Conservation (phyloP, 1,139 yeast species). For the Geotrichum reessii region DNA sequence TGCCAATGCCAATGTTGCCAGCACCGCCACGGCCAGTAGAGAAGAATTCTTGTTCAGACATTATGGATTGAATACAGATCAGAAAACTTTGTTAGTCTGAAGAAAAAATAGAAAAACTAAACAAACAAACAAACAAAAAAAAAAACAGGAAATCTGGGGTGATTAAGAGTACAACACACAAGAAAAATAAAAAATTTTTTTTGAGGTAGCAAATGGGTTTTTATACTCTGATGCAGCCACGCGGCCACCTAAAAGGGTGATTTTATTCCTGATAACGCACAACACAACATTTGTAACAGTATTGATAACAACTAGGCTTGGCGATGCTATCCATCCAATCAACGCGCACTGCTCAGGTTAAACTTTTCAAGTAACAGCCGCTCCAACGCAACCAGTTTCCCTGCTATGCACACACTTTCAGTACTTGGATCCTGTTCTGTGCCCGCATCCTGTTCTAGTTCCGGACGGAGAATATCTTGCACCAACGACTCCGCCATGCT, state of each 20-base stretch:
- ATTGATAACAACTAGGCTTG: not conserved
- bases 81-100: not conserved
- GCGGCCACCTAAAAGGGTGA: not conserved
- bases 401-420: not conserved
- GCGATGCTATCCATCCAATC: not conserved
- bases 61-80: not conserved
- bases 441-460: not conserved
- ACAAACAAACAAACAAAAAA: too few relatives aligned
- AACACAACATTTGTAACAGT: not conserved
- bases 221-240: not conserved
- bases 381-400: not conserved
- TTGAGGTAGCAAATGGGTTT: not conserved
- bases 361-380: not conserved
- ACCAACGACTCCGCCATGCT: constrained; percentile 12
- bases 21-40: constrained; percentile 84
- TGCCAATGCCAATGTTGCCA: constrained; percentile 55
- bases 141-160: not conserved
- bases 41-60: constrained; percentile 20
- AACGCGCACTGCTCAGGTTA: not conserved
- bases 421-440: not conserved
- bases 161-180: too few relatives aligned
- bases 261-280: not conserved
- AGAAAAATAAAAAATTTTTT: not conserved
- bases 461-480: not conserved
- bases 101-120: too few relatives aligned